Conservation (phyloP, 257 asterid genomes). For the Oldenlandia corymbosa region DNA sequence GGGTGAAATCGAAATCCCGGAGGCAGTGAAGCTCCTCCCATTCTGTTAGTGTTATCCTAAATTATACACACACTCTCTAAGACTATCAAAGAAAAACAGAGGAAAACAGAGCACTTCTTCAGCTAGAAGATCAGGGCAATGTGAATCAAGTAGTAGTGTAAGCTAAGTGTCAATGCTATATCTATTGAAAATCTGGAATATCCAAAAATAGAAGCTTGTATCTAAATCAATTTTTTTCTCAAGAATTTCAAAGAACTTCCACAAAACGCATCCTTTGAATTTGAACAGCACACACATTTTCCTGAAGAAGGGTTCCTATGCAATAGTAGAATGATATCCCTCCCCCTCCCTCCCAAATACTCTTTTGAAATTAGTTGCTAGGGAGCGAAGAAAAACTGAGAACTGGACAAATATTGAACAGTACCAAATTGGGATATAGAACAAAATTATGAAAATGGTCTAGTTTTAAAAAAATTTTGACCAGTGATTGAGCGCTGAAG, state of each 20-base stretch:
- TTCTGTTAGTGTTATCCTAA: constrained; percentile 8
- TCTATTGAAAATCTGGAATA: constrained; percentile 40
- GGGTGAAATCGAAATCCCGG: constrained; percentile 59
- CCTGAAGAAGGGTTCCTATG: constrained; percentile 16
- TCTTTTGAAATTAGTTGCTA: constrained; percentile 4
- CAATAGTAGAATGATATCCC: not conserved
- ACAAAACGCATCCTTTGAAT: constrained; percentile 21
- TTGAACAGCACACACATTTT: constrained; percentile 35
- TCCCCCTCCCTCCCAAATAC: constrained; percentile 18
- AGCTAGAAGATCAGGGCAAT: not conserved
- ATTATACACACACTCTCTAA: constrained; percentile 6
- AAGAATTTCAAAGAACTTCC: constrained; percentile 32
- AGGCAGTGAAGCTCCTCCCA: constrained; percentile 45
- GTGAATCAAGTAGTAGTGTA: too few relatives aligned
- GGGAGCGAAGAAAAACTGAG: not conserved
- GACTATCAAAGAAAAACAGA: constrained; percentile 1
- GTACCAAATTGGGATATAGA: not conserved
- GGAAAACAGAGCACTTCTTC: not conserved
- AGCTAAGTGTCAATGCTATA: constrained; percentile 31
- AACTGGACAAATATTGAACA: not conserved
- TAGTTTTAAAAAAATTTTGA: constrained; percentile 1
- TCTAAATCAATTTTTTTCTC: constrained; percentile 27
- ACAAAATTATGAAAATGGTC: constrained; percentile 4
- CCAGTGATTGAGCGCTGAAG: not conserved
- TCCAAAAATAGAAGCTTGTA: constrained; percentile 50